Percentiles rank a stretch among this genome's conserved stretches.
These are phyloP conservation scores for Annona squamosa DNA, from an alignment of 164 flowering plant genomes.

Conservation along the genomic window DNA sequence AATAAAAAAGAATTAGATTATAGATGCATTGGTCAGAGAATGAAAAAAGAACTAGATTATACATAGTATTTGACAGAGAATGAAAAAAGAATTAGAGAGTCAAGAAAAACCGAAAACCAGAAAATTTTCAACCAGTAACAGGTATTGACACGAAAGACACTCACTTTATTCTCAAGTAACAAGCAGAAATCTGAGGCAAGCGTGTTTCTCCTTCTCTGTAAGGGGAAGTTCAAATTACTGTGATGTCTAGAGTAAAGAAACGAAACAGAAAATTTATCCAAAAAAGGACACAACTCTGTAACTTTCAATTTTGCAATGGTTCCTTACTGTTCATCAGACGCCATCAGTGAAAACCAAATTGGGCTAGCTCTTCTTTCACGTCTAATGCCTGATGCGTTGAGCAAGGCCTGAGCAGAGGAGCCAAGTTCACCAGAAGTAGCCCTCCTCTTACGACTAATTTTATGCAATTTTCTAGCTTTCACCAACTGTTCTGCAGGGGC, in stretches of 20 bases:
- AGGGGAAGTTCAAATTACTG: conserved; percentile 3
- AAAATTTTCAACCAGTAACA: not conserved
- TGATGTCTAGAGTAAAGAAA: conserved; percentile 6
- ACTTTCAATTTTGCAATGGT: conserved; percentile 2
- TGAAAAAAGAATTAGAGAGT: conserved; percentile 2
- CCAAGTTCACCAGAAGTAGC: conserved; percentile 25
- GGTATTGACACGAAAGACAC: conserved; percentile 18
- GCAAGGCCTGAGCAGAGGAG: conserved; percentile 38
- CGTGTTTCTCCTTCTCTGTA: conserved; percentile 56
- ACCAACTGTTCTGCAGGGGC: conserved; percentile 26
- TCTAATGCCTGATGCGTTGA: conserved; percentile 40
- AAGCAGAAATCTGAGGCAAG: conserved; percentile 46
- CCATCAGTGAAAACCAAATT: conserved; percentile 82
- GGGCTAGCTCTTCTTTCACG: conserved; percentile 43
- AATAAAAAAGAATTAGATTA: too few species aligned
- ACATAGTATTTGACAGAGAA: not conserved
- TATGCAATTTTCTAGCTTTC: conserved; percentile 52
- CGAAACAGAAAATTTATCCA: not conserved
- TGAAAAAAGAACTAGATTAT: too few species aligned
- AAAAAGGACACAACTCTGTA: not conserved
- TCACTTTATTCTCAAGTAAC: conserved; percentile 57
- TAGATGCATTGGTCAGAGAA: too few species aligned
- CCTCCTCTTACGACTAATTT: conserved; percentile 35
- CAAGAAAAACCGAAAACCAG: not conserved
- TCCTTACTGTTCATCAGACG: conserved; percentile 76